Conservation (phyloP, 352 stramenopile genomes). For the Phytopythium cucurbitacearum region DNA sequence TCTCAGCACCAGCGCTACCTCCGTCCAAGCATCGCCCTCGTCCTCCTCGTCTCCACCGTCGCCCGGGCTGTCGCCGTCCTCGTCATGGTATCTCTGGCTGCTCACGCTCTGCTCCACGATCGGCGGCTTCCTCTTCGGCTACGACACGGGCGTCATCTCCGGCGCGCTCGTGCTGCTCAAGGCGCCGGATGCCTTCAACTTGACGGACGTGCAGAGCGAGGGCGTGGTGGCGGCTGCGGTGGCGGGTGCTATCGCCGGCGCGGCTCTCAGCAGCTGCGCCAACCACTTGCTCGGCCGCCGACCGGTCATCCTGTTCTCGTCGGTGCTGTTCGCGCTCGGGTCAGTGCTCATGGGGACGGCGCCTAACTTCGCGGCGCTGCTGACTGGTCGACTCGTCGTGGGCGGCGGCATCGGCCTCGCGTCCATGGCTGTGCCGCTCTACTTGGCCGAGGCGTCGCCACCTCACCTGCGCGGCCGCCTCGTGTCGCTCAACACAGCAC, state of each 20-base stretch:
- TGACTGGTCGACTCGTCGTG: conserved; percentile 56
- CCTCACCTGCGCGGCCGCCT: conserved; percentile 57
- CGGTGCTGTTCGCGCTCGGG: conserved; percentile 54
- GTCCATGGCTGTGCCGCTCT: conserved; percentile 75
- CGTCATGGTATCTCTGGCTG: conserved; percentile 33
- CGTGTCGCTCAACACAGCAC: conserved; percentile 74
- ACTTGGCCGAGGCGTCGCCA: conserved; percentile 73
- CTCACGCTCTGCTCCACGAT: conserved; percentile 70
- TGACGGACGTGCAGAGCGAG: conserved; percentile 56
- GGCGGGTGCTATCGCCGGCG: conserved; percentile 63
- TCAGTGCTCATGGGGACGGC: conserved; percentile 56
- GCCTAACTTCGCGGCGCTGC: conserved; percentile 38
- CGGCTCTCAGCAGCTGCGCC: conserved; percentile 46
- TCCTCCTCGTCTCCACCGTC: conserved; percentile 16
- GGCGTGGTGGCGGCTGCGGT: conserved; percentile 69
- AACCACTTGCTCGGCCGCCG: conserved; percentile 60
- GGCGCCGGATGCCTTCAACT: conserved; percentile 49
- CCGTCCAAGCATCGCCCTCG: too few species aligned
- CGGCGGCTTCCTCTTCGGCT: conserved; percentile 78
- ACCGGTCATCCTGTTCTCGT: conserved; percentile 62
- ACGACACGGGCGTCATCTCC: conserved; percentile 81
- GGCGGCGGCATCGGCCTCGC: conserved; percentile 64
- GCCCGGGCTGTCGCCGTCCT: conserved; percentile 1
- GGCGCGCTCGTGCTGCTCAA: conserved; percentile 70
- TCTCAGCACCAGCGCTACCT: too few species aligned